Evolutionary conservation across 768 basidiomycete species (phyloP).

Genomic region (Suillus spraguei): DNA sequence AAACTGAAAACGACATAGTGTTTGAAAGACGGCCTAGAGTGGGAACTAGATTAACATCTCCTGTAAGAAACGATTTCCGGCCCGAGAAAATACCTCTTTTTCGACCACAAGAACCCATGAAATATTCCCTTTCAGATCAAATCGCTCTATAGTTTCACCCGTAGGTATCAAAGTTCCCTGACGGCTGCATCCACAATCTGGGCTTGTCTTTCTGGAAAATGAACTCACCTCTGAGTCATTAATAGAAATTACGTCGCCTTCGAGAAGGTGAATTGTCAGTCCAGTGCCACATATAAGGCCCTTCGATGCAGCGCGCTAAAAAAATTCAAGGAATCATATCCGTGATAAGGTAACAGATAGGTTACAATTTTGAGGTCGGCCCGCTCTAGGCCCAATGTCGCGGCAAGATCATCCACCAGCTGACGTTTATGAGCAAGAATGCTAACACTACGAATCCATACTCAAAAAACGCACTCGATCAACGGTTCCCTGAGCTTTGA

Average conservation of each 20-base stretch:
- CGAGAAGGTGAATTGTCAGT: conserved; percentile 56
- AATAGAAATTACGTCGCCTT: conserved; percentile 52
- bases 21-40: conserved; percentile 91
- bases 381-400: conserved; percentile 73
- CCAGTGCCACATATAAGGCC: conserved; percentile 79
- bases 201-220: not conserved
- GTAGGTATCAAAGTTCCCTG: conserved; percentile 81
- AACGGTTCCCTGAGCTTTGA: conserved; percentile 75
- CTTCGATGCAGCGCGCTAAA: conserved; percentile 85
- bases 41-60: conserved; percentile 3
- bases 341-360: not conserved
- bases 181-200: not conserved
- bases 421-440: conserved; percentile 32
- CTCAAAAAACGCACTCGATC: conserved; percentile 56
- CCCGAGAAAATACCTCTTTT: conserved; percentile 70
- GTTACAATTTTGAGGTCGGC: conserved; percentile 79
- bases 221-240: conserved; percentile 60
- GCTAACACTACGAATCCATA: not conserved
- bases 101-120: conserved; percentile 88
- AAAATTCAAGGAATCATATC: conserved; percentile 14
- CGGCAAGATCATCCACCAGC: conserved; percentile 90
- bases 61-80: not conserved
- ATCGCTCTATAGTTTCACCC: conserved; percentile 66
- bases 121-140: conserved; percentile 56
- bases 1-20: conserved; percentile 64